Base-by-base conservation (phyloP, 208 protist genomes). In the Endotrypanum monterogeii region DNA sequence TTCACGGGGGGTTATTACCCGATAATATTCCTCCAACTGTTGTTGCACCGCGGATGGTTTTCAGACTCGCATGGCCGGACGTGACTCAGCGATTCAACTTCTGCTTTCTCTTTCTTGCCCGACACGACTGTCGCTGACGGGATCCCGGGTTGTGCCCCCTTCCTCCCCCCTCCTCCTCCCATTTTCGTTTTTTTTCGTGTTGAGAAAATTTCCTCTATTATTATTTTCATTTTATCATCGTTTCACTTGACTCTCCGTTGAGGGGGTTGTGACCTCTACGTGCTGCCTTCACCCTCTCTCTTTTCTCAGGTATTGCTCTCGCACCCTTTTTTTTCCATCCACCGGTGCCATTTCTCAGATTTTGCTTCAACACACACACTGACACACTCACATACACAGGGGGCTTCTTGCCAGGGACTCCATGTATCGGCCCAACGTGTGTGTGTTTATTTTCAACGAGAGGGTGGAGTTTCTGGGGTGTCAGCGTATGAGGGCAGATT, bases 351-450 rank as follows among this genome's bases (percentile, higher is more conserved):
- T 7, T 39, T n/a, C 28, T n/a, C 51, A 1, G 9, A 12, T 51
- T 9, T 25, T 6, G 35, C 23, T 23, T 41, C 5, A 25, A 28
- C 62, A 18, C 7, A 14, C 20, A 16, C 41, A 12, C 23, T 12
- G 44, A 48, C 12, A 48, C 63, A 20, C 63, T 14, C 12, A 48
- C 63, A 20, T 46, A 6, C 9, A 6, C 39, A 30, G 23, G 6
- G 46, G 11, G 5, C 37, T 14, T 25, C 48, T 41, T 50, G 28
- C 1, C 56, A 48, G 8, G 16, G 23, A 11, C 1, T 14, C n/a
- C 50, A 95, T 96, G 91, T 96, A 93, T 73, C 78, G 91, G 23
- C 74, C 55, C n/a, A 96, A 96, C 83, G 91, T 96, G 0, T 93
- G 89, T 70, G 83, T 70, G 30, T 85, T 90, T 39, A 77, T 96